A percentile compares a stretch with the other conserved stretches of the same genome.
Conservation (phyloP, 148 eudicot species). For the Amaranthus cruentus region DNA sequence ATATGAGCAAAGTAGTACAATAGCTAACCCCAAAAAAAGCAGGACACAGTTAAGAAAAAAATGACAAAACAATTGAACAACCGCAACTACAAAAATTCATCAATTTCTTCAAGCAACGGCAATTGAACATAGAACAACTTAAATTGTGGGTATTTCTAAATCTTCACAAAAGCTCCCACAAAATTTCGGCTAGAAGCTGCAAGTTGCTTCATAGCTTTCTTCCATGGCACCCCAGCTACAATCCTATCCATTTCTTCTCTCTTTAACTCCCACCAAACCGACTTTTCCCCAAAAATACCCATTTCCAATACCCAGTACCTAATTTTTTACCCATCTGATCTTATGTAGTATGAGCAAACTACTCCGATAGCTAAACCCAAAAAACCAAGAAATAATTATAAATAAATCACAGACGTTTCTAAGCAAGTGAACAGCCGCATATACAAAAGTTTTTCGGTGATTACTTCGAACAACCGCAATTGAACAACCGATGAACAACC, state of each 20-base stretch:
- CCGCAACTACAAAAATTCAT: not conserved
- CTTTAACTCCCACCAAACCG: slow-evolving; percentile 23
- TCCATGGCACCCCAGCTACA: slow-evolving; percentile 78
- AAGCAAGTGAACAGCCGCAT: too few relatives aligned
- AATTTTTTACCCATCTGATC: slow-evolving; percentile 52
- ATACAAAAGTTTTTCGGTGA: too few relatives aligned
- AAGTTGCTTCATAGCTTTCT: slow-evolving; percentile 57
- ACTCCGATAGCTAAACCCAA: too few relatives aligned
- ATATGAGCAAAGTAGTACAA: too few relatives aligned
- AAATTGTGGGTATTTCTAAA: slow-evolving; percentile 34
- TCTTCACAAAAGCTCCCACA: slow-evolving; percentile 48
- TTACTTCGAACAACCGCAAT: too few relatives aligned
- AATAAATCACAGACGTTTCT: too few relatives aligned
- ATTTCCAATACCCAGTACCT: slow-evolving; percentile 50
- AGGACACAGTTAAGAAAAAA: too few relatives aligned
- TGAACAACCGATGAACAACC: too few relatives aligned
- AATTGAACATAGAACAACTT: slow-evolving; percentile 7
- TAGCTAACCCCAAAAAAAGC: too few relatives aligned
- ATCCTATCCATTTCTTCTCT: slow-evolving; percentile 43
- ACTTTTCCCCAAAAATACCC: slow-evolving; percentile 48
- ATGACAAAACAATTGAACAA: too few relatives aligned
- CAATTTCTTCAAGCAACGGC: slow-evolving; percentile 14
- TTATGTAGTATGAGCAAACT: slow-evolving; percentile 53
- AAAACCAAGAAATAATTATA: too few relatives aligned
- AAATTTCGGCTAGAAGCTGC: slow-evolving; percentile 70